These are phyloP conservation scores for Ogataea methanolica DNA, from an alignment of 805 yeast genomes.

Conservation along the genomic window DNA sequence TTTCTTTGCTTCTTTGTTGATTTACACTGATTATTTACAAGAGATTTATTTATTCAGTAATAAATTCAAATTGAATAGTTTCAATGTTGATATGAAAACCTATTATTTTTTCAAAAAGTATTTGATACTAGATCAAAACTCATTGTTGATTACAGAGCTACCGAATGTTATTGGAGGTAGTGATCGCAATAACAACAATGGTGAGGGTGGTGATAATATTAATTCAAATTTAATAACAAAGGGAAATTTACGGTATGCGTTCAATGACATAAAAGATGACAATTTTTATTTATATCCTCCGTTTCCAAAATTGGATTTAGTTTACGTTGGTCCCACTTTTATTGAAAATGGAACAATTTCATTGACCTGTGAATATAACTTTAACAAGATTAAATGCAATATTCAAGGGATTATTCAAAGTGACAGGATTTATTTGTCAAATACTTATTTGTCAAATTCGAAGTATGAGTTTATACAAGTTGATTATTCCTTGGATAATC, in stretches of 20 bases:
- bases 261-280: neutral
- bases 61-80: slow-evolving; percentile 18
- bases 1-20: slow-evolving; percentile 18
- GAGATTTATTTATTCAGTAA: slow-evolving; percentile 24
- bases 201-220: too few relatives aligned
- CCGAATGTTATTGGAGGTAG: too few relatives aligned
- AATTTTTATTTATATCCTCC: slow-evolving; percentile 22
- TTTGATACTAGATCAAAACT: neutral
- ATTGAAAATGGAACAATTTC: slow-evolving; percentile 24
- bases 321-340: slow-evolving; percentile 25
- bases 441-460: slow-evolving; percentile 21
- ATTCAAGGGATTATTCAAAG: slow-evolving; percentile 23
- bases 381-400: slow-evolving; percentile 20
- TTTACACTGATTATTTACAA: slow-evolving; percentile 26
- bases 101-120: slow-evolving; percentile 18
- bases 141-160: too few relatives aligned
- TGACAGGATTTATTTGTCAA: slow-evolving; percentile 21
- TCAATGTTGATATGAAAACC: slow-evolving; percentile 19
- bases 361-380: slow-evolving; percentile 22
- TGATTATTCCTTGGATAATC: slow-evolving; percentile 2
- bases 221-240: too few relatives aligned
- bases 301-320: slow-evolving; percentile 22
- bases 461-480: slow-evolving; percentile 17
- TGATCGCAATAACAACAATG: too few relatives aligned
- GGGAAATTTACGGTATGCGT: too few relatives aligned